Conservation (phyloP, 2,329 filamentous ascomycete genomes). For the Bimuria novae-zelandiae region DNA sequence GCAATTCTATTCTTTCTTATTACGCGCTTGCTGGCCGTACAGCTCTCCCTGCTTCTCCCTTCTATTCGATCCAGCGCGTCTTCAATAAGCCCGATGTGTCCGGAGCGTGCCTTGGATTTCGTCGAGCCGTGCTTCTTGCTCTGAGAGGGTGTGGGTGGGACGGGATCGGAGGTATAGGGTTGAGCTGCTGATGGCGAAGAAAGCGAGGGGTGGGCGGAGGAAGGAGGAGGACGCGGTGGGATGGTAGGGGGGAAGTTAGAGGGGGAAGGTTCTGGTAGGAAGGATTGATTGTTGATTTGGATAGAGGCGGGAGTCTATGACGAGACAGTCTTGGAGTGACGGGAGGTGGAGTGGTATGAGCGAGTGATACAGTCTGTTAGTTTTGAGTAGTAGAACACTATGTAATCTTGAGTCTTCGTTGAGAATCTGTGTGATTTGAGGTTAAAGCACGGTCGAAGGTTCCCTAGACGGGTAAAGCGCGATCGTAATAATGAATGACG, state of each 20-base stretch:
- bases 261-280: too few species aligned
- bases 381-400: too few species aligned
- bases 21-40: constrained; percentile 28
- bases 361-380: too few species aligned
- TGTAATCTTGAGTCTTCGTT: too few species aligned
- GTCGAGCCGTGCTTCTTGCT: constrained; percentile 55
- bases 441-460: too few species aligned
- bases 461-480: constrained; percentile 19
- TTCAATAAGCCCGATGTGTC: constrained; percentile 55
- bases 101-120: constrained; percentile 54
- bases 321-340: too few species aligned
- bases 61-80: constrained; percentile 53
- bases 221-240: too few species aligned
- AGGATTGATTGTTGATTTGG: too few species aligned
- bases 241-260: too few species aligned
- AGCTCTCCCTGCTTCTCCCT: constrained; percentile 47
- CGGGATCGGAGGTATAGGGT: constrained; percentile 37
- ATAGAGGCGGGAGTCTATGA: too few species aligned
- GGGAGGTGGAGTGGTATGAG: too few species aligned
- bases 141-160: constrained; percentile 51
- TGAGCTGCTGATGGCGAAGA: constrained; percentile 24
- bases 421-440: too few species aligned
- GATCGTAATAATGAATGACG: constrained; percentile 35
- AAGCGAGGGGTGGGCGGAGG: constrained; percentile 21
- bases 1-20: constrained; percentile 20